Base-by-base conservation (phyloP, 495 filamentous ascomycete genomes). In the Aspergillus conjunctus region DNA sequence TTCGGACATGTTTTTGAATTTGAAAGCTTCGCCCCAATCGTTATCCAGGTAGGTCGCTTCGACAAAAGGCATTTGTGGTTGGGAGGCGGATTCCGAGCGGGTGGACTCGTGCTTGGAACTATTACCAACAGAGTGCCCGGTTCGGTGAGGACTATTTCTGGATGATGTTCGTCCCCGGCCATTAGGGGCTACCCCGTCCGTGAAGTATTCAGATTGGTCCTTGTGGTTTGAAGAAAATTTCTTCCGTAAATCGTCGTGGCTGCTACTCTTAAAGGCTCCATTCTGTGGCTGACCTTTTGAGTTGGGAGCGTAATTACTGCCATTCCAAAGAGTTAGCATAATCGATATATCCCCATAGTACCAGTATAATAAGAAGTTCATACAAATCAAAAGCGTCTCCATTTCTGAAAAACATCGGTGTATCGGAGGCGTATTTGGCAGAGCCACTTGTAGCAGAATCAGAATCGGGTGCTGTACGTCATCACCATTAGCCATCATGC, bases 221-320 rank as follows among this genome's bases (percentile, higher is more conserved):
- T 85, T 88, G 33, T 85, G 81, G 22, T 78, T 74, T 0, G 86
- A 80, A 11, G 83, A 84, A 67, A 90, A 91, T 50, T 82, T 86
- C 32, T 88, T 91, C 65, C 90, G 90, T 71, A 97, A 88, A 61
- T 87, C 86, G 65, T 91, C 89, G 33, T 86, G 79, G 67, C 87
- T 92, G 50, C 79, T 82, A 53, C 82, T 85, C 30, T 66, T 74
- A 30, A 68, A 73, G 18, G 62, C 52, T 11, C 65, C 50, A 53
- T 65, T 63, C 51, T 55, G 63, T 7, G 34, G 26, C 65, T 65
- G 51, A 52, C 48, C 56, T 65, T 17, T 59, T 31, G 45, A 54
- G 44, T 33, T 51, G 33, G 58, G 41, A 3, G 22, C 44, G 10
- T 44, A 15, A 21, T 14, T 17, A 10, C 44, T 48, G 9, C 21